Conservation (phyloP, 2,329 filamentous ascomycete genomes). For the Aureobasidium leucospermi region DNA sequence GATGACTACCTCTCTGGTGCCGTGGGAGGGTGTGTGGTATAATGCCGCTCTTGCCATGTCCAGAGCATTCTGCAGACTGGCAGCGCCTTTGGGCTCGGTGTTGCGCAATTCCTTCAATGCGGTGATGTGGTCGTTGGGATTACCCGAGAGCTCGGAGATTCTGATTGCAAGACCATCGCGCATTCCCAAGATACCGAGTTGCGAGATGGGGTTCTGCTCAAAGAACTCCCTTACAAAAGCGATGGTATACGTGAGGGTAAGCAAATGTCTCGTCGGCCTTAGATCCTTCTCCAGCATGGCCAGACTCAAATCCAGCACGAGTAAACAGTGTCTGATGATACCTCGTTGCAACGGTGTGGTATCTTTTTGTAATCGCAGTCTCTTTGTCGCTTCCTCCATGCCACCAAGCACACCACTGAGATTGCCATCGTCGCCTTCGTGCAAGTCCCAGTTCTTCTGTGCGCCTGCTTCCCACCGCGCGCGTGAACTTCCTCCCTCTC, state of each 20-base stretch:
- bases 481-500: neutral
- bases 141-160: conserved; percentile 84
- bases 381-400: conserved; percentile 30
- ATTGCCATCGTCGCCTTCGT: conserved; percentile 28
- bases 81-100: conserved; percentile 43
- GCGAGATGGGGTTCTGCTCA: conserved; percentile 96
- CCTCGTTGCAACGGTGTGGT: conserved; percentile 92
- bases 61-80: conserved; percentile 77
- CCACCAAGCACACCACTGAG: conserved; percentile 29
- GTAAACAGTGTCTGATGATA: conserved; percentile 91
- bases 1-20: conserved; percentile 85
- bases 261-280: conserved; percentile 75
- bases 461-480: conserved; percentile 28
- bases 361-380: conserved; percentile 69
- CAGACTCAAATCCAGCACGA: conserved; percentile 85
- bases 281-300: conserved; percentile 96
- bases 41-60: conserved; percentile 89
- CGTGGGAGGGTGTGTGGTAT: conserved; percentile 89
- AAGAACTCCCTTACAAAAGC: conserved; percentile 93
- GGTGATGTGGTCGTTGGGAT: conserved; percentile 79
- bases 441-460: conserved; percentile 25
- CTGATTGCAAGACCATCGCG: conserved; percentile 80
- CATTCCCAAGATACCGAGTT: conserved; percentile 89
- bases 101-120: conserved; percentile 54
- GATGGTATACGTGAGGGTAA: conserved; percentile 73